Conservation (phyloP, 2,329 filamentous ascomycete genomes). For the Penicillium paneum region DNA sequence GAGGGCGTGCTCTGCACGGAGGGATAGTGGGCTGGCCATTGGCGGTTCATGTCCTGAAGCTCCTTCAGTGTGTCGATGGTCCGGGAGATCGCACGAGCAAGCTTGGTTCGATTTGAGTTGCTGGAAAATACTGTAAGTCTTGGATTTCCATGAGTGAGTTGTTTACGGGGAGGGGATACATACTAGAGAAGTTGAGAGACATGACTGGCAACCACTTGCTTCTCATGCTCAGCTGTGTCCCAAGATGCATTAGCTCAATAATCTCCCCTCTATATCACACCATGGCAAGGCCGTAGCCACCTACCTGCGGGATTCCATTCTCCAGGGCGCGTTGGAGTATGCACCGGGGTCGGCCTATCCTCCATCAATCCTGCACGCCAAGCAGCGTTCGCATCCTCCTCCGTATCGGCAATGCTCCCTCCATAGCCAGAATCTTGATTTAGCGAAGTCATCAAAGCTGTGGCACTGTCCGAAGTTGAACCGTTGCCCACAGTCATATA, state of each 20-base stretch:
- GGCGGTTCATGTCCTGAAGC: slow-evolving; percentile 82
- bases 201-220: slow-evolving; percentile 70
- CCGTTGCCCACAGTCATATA: slow-evolving; percentile 90
- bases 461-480: slow-evolving; percentile 74
- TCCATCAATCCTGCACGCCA: slow-evolving; percentile 57
- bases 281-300: slow-evolving; percentile 6
- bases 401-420: slow-evolving; percentile 64
- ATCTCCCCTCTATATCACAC: not conserved
- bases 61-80: slow-evolving; percentile 80
- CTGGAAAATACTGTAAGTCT: slow-evolving; percentile 33
- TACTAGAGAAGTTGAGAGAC: slow-evolving; percentile 87
- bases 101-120: slow-evolving; percentile 81
- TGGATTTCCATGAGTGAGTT: not conserved
- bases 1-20: slow-evolving; percentile 47
- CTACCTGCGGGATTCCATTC: slow-evolving; percentile 46
- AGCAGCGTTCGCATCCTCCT: slow-evolving; percentile 41
- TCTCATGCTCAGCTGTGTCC: slow-evolving; percentile 57
- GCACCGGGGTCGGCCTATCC: slow-evolving; percentile 56
- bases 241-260: slow-evolving; percentile 16
- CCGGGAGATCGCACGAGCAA: slow-evolving; percentile 82
- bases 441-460: slow-evolving; percentile 74
- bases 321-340: slow-evolving; percentile 52
- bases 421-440: slow-evolving; percentile 91
- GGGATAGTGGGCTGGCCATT: slow-evolving; percentile 94
- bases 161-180: slow-evolving; percentile 14